Conservation (phyloP, 495 filamentous ascomycete genomes). For the Bathelium albidoporum region DNA sequence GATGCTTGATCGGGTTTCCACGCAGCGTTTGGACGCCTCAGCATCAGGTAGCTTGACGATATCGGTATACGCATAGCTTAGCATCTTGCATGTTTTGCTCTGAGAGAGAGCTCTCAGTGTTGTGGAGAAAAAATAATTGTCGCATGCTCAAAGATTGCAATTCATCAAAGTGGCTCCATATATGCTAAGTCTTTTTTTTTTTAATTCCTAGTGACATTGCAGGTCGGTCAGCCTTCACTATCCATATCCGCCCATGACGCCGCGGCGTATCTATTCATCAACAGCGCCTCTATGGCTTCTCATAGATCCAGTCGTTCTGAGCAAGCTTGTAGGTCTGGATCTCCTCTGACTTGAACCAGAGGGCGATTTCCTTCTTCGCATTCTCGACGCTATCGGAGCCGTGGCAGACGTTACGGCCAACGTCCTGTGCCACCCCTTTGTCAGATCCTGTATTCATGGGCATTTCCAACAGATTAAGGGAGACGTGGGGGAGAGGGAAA, state of each 20-base stretch:
- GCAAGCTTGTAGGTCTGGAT: conserved; percentile 67
- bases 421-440: conserved; percentile 45
- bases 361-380: conserved; percentile 97
- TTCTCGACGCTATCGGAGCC: conserved; percentile 96
- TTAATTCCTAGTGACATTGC: not conserved
- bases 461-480: too few relatives aligned
- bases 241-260: not conserved
- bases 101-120: too few relatives aligned
- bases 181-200: not conserved
- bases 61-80: not conserved
- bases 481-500: too few relatives aligned
- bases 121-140: too few relatives aligned
- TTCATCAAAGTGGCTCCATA: not conserved
- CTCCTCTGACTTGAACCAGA: conserved; percentile 90
- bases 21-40: too few relatives aligned
- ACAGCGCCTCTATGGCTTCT: conserved; percentile 46
- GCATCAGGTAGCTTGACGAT: too few relatives aligned
- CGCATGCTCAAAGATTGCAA: not conserved
- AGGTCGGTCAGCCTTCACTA: not conserved
- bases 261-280: not conserved
- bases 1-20: not conserved
- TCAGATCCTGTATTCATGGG: too few relatives aligned
- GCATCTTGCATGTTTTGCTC: not conserved
- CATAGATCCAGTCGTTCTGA: conserved; percentile 87
- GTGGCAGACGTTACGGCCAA: conserved; percentile 99